A percentile compares a stretch with the other conserved stretches of the same genome.
phyloP scores from a whole-genome alignment of 1,139 yeast species.

The Zhuliangozyma blackwelliae region DNA sequence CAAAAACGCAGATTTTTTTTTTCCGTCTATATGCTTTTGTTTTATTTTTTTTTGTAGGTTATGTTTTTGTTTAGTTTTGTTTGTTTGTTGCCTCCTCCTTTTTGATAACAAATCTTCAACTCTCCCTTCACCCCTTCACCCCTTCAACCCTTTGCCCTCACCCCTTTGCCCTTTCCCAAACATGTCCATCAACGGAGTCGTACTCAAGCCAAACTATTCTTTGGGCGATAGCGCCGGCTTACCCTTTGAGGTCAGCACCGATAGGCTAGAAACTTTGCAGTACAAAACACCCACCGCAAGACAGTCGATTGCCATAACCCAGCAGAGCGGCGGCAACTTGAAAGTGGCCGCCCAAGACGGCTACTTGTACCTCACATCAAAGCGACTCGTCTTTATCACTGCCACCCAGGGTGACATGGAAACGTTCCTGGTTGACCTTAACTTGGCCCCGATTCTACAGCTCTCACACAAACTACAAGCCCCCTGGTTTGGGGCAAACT shows the following conservation, averaged over 20 bases:
- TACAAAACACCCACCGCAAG: conserved; percentile 21
- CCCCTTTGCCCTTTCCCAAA: neutral
- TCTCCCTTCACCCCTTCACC: too few relatives aligned
- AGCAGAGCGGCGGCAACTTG: conserved; percentile 11
- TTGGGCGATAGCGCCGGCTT: conserved; percentile 8
- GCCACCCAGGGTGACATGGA: conserved; percentile 38
- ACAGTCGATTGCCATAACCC: conserved; percentile 19
- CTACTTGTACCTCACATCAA: conserved; percentile 32
- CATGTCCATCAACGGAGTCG: conserved; percentile 33
- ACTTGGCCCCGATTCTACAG: conserved; percentile 17
- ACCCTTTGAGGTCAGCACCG: conserved; percentile 20
- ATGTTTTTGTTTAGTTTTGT: neutral
- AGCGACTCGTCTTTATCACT: conserved; percentile 33
- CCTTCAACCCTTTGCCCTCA: too few relatives aligned
- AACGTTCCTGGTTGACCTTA: conserved; percentile 30
- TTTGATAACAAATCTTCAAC: too few relatives aligned
- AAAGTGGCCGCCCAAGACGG: conserved; percentile 33
- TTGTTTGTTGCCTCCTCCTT: neutral
- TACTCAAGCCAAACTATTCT: conserved; percentile 19
- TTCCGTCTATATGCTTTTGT: neutral
- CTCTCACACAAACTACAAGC: conserved; percentile 38
- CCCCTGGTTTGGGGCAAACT: conserved; percentile 56
- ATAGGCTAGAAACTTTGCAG: conserved; percentile 16
- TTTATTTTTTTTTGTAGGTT: neutral
- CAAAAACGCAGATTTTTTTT: neutral